Conservation (phyloP, 2,329 filamentous ascomycete species). For the Stenocarpella maydis region DNA sequence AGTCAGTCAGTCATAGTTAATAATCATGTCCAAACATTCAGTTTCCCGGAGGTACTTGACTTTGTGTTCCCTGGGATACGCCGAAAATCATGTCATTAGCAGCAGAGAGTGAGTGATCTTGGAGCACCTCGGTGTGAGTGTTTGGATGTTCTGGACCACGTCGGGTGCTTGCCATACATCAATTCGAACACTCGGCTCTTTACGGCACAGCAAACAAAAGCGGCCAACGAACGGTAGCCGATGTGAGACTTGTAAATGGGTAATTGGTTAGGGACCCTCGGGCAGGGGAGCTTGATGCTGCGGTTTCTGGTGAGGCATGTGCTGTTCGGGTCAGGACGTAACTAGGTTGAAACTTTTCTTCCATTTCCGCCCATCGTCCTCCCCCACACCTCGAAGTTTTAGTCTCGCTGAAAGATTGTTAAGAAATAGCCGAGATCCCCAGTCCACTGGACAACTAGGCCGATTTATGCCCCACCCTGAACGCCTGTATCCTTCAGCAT, state of each 20-base stretch:
- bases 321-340: background rate
- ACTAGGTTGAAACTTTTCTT: background rate
- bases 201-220: too few species aligned
- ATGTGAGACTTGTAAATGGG: background rate
- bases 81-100: too few species aligned
- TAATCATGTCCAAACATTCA: background rate
- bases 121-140: too few species aligned
- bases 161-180: background rate
- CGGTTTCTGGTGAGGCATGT: background rate
- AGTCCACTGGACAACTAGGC: background rate
- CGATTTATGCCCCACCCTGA: slow-evolving; percentile 7
- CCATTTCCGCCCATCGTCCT: background rate
- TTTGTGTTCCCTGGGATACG: background rate
- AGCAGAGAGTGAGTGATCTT: too few species aligned
- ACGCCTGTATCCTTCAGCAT: slow-evolving; percentile 25
- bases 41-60: background rate
- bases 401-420: slow-evolving; percentile 14
- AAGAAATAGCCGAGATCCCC: background rate
- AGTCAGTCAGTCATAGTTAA: slow-evolving; percentile 4
- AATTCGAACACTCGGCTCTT: background rate
- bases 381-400: background rate
- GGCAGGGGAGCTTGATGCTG: background rate
- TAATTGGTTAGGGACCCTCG: background rate
- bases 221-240: background rate
- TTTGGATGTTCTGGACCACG: background rate